Conservation (phyloP, 2,329 filamentous ascomycete species). For the Leptographium lundbergii region DNA sequence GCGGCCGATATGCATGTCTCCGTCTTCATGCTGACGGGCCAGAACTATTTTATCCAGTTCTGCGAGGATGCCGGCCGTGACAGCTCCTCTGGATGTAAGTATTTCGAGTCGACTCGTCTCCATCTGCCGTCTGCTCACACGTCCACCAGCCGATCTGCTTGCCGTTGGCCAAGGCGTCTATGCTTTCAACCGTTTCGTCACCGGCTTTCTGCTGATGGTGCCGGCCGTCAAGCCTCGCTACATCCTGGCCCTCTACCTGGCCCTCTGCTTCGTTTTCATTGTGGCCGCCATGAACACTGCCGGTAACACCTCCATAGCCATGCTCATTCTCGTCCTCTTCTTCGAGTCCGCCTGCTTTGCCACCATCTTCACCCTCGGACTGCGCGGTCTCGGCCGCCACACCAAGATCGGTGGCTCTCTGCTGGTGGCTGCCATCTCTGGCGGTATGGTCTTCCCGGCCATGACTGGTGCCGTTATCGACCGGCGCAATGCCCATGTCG, state of each 20-base stretch:
- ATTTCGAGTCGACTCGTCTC: not conserved
- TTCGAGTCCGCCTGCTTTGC: constrained; percentile 47
- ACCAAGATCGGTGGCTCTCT: constrained; percentile 40
- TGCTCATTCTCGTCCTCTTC: constrained; percentile 43
- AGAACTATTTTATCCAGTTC: constrained; percentile 43
- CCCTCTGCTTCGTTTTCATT: constrained; percentile 39
- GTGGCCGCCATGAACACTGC: constrained; percentile 37
- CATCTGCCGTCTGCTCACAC: not conserved
- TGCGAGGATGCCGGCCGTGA: constrained; percentile 19
- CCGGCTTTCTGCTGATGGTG: constrained; percentile 41
- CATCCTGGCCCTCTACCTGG: constrained; percentile 41
- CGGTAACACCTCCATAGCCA: constrained; percentile 37
- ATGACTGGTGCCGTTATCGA: constrained; percentile 30
- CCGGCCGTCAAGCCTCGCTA: constrained; percentile 36
- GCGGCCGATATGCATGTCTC: not conserved
- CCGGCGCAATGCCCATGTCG: constrained; percentile 13
- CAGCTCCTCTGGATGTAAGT: constrained; percentile 12
- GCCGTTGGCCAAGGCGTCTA: constrained; percentile 48
- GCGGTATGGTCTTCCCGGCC: constrained; percentile 42
- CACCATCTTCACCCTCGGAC: constrained; percentile 44
- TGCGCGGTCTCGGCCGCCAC: constrained; percentile 43
- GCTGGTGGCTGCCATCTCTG: constrained; percentile 41
- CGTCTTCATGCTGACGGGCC: not conserved
- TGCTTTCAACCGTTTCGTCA: constrained; percentile 44
- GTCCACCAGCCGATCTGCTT: constrained; percentile 34